Evolutionary conservation across 2,329 filamentous ascomycete genomes (phyloP), one percentile per base, ranked within the genome.

Genomic region (Cytospora leucostoma): DNA sequence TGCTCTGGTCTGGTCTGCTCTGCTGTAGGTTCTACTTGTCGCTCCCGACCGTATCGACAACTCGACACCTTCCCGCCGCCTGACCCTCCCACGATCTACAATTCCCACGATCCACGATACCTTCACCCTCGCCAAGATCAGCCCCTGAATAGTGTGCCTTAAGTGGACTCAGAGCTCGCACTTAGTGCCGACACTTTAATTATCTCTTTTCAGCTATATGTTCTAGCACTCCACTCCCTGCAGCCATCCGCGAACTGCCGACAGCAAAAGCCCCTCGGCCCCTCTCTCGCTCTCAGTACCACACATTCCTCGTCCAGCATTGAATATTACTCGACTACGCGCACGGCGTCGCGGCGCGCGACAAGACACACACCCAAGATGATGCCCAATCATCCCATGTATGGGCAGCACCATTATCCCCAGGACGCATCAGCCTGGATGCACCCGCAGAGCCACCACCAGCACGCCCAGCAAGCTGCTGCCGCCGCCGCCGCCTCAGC

Each of bases 391-490:
- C 79, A 84, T 70, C 86, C 87, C 75, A 81, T 88, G 71, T 89
- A 88, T 76, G 86, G 84, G 67, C 87, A 90, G 72, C 87, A 88
- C 71, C 86, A 88, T 70, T 88, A 88, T 72, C 83, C 82, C 57
- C 86, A 88, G 73, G 78, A 79, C 54, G 86, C 88, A 65, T 82
- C 84, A 68, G 78, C 84, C 72, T 90, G 88, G 87, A 85, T 89
- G 81, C 86, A 89, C 69, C 85, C 87, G 73, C 65, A 88, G 74
- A 79, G 82, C 67, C 85, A 87, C 66, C 81, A 85, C 70, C 82
- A 86, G 65, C 85, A 87, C 69, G 79, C 79, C 27, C 83, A 61
- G 74, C 79, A 68, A 55, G 75, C 78, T 67, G 78, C 82, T 63
- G 83, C 84, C 37, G 82, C 81, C 15, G 81, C 80, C 15, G 84